Percentiles rank a stretch among this genome's conserved stretches.
These are phyloP conservation scores for Lecanicillium sp. DNA, from an alignment of 2,329 filamentous ascomycete genomes.

Conservation along the genomic window DNA sequence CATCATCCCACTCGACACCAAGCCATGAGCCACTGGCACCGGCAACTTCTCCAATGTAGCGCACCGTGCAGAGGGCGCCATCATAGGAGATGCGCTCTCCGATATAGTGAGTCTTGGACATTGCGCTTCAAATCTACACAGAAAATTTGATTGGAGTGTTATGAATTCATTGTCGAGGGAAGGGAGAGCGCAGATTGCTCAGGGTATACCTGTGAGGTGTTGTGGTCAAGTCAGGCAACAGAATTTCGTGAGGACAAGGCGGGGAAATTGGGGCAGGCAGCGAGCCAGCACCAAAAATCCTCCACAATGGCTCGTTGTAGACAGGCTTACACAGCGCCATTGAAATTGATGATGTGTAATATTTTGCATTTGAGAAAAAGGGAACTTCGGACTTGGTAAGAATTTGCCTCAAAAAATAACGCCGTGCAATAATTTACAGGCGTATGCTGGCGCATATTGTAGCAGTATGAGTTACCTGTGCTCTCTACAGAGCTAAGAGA, in stretches of 20 bases:
- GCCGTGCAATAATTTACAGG: too few relatives aligned
- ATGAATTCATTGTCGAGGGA: not conserved
- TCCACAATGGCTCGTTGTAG: too few relatives aligned
- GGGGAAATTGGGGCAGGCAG: slow-evolving; percentile 1
- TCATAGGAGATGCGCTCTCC: slow-evolving; percentile 77
- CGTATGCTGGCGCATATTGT: too few relatives aligned
- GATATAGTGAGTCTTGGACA: slow-evolving; percentile 35
- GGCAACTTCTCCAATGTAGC: slow-evolving; percentile 69
- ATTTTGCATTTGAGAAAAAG: too few relatives aligned
- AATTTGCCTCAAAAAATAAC: too few relatives aligned
- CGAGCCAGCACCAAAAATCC: not conserved
- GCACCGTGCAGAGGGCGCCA: slow-evolving; percentile 70
- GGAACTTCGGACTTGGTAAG: too few relatives aligned
- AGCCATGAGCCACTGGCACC: slow-evolving; percentile 77
- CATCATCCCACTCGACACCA: slow-evolving; percentile 95
- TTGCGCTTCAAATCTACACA: slow-evolving; percentile 14
- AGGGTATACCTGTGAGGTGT: too few relatives aligned
- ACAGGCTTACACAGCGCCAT: too few relatives aligned
- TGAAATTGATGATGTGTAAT: too few relatives aligned
- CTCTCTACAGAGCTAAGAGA: too few relatives aligned
- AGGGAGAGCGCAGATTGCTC: too few relatives aligned
- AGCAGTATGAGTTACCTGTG: too few relatives aligned
- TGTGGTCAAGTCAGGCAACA: slow-evolving; percentile 10
- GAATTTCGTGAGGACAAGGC: slow-evolving; percentile 9
- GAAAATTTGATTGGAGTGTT: not conserved